Base-by-base conservation (phyloP, 495 filamentous ascomycete species). In the Penicillium diatomitis region DNA sequence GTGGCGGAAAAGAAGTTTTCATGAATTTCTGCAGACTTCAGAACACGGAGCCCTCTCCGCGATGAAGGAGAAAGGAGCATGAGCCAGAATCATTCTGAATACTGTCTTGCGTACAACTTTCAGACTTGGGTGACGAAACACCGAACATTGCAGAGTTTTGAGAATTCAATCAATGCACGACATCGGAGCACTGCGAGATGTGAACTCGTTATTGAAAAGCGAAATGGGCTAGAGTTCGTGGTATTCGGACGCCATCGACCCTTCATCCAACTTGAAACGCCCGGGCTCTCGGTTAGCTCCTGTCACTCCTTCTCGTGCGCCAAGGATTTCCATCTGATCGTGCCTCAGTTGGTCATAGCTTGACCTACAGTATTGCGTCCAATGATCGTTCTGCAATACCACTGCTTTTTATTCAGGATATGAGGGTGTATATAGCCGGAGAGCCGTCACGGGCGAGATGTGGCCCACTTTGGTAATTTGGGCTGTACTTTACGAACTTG, bases 21-120 rank as follows among this genome's bases (percentile, higher is more conserved):
- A n/a, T 11, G 11, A 5, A 27, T 27, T 48, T 47, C 41, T 41
- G 36, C 46, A 37, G 38, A 31, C 43, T n/a, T 31, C 37, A 37
- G 44, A 38, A 49, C 51, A 56, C 56, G 56, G 56, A 52, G 38
- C 12, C 33, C 40, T 29, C 56, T 53, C 51, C 46, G 46, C 11
- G 12, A 35, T 46, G 42, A 43, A 4, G 28, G 31, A 9, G 20
- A 20, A 20, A 20, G 20, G 20, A 20, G 20, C 20, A 20, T 20
- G 0, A 42, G 40, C 28, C 27, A 30, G 32, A 42, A 20, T 2
- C 20, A 20, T 20, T 2, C 20, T 20, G 28, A 28, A 42, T 32
- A 6, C n/a, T 42, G 40, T 2, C 12, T 31, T 30, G 20, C 20
- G 20, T 20, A 20, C 20, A 20, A 20, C 20, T 20, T 2, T 20